Evolutionary conservation across 1,284 basidiomycete genomes (phyloP), one percentile per base, ranked within the genome.

Genomic region (Cystobasidium slooffiae): DNA sequence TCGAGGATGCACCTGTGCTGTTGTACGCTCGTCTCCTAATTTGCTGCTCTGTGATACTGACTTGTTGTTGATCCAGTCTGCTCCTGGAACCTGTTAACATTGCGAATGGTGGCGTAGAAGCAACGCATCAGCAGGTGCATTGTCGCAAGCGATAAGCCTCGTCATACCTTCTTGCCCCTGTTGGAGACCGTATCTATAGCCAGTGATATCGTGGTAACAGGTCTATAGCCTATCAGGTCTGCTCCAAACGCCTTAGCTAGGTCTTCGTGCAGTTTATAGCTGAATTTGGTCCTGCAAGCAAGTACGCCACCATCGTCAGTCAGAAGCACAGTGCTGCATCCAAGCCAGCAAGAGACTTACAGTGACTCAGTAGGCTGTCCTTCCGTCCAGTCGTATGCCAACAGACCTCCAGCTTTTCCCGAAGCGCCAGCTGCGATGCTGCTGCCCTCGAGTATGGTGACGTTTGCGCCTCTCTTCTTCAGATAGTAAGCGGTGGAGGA

Each of bases 361-460:
- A 51, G 53, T 31, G 31, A 55, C 22, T 47, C 18, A 31, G 49
- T 47, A 10, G 49, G 22, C 56, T 47, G 1, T 53, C 76, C 77
- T 31, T 81, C 81, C 52, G 88, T 88, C 89, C 89, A 90, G 80
- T 93, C 90, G 70, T 88, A 86, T 0, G 94, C 93, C 24, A 97
- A 86, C n/a, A 97, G 88, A 0, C 94, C 94, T 1, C 93, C 94
- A 0, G 92, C 91, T 81, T 96, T 96, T 6, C 94, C 94, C 0
- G 89, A 91, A 0, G 94, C 92, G 0, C 83, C 88, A 6, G 85
- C 83, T 0, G 87, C 87, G 14, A 87, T 82, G 6, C 79, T 81
- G 0, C 90, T 92, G 3, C 91, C 90, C 83, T 97, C 94, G 64
- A 97, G 82, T 6, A 97, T 81, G 0, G 83, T 85, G 39, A 75